Percentiles rank a stretch among this genome's conserved stretches.
Conservation (phyloP, 176 grass and related monocot species). For the Bonia amplexicaulis region DNA sequence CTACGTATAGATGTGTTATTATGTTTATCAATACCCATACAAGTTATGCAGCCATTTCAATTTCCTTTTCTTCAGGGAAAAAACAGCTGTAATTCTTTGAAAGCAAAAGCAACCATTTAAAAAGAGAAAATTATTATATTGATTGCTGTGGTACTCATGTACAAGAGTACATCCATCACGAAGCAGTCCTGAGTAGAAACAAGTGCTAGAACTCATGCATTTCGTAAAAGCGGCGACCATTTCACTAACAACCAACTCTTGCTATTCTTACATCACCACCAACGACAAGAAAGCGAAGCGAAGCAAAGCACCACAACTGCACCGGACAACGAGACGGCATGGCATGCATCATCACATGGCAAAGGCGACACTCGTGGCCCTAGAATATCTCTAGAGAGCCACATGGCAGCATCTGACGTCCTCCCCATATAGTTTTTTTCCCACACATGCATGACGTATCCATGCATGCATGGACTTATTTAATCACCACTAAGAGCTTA, state of each 20-base stretch:
- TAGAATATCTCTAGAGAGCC: too few relatives aligned
- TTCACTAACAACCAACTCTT: background rate
- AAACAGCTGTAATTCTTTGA: background rate
- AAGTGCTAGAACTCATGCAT: background rate
- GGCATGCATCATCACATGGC: conserved; percentile 6
- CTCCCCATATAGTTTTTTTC: too few relatives aligned
- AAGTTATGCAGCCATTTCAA: too few relatives aligned
- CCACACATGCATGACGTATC: background rate
- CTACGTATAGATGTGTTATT: too few relatives aligned
- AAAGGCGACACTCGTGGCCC: background rate
- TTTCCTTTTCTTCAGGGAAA: too few relatives aligned
- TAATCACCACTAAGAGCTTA: background rate
- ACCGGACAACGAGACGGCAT: conserved; percentile 10
- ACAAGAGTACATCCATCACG: background rate
- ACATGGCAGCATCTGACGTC: too few relatives aligned
- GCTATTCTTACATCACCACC: background rate
- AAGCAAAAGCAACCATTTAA: background rate
- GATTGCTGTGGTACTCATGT: background rate
- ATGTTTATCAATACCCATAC: too few relatives aligned
- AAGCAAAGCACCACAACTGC: background rate
- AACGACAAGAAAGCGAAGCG: background rate
- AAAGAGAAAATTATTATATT: background rate
- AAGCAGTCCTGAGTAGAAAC: background rate
- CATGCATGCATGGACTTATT: conserved; percentile 17
- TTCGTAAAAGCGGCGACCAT: background rate